A percentile compares a stretch with the other conserved stretches of the same genome.
Evolutionary conservation across 345 rosid species (phyloP).

Genomic region (Aquilaria malaccensis): DNA sequence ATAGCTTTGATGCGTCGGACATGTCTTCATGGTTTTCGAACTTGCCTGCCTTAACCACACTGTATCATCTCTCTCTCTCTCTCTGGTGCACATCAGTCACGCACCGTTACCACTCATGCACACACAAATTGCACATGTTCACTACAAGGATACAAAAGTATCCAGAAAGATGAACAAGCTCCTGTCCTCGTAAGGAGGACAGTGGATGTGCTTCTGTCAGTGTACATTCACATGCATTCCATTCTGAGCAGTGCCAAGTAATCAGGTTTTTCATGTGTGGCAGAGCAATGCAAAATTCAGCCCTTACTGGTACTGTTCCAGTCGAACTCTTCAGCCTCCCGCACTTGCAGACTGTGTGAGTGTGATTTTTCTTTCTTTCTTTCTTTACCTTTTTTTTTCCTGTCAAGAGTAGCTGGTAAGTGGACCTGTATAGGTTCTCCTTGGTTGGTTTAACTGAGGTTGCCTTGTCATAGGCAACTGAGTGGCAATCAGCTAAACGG

Average conservation of each 20-base stretch:
- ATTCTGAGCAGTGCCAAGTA: not conserved
- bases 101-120: no score
- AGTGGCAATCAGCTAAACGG: conserved; percentile 43
- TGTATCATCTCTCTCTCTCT: conserved; percentile 40
- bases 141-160: no score
- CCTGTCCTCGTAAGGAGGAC: no score
- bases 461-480: conserved; percentile 32
- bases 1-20: conserved; percentile 36
- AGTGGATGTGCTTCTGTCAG: not conserved
- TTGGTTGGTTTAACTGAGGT: not conserved
- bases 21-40: conserved; percentile 59
- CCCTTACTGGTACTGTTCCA: conserved; percentile 54
- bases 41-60: conserved; percentile 44
- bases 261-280: not conserved
- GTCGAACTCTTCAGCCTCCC: conserved; percentile 38
- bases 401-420: no score
- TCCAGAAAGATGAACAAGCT: no score
- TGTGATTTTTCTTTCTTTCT: not conserved
- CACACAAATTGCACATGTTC: no score
- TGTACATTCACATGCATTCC: not conserved
- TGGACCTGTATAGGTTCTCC: no score
- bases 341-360: conserved; percentile 70
- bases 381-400: no score
- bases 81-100: not conserved
- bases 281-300: conserved; percentile 60